phyloP scores from a whole-genome alignment of 2,329 filamentous ascomycete species.

The Xylaria sp. region DNA sequence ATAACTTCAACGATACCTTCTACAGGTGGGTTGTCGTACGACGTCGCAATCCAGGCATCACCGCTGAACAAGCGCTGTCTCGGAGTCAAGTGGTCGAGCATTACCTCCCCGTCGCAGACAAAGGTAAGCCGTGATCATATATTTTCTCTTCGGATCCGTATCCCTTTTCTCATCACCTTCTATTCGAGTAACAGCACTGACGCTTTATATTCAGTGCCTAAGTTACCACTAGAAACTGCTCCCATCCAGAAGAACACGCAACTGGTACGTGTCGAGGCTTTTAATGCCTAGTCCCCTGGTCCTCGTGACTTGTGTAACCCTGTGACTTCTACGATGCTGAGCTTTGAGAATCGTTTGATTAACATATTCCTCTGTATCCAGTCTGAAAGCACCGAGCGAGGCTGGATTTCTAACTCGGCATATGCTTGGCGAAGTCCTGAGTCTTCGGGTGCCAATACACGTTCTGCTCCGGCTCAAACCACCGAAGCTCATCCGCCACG shows the following conservation, averaged over 20 bases:
- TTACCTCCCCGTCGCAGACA: not conserved
- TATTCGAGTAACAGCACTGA: not conserved
- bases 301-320: not conserved
- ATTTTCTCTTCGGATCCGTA: not conserved
- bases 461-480: not conserved
- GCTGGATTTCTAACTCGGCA: slow-evolving; percentile 17
- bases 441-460: not conserved
- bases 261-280: not conserved
- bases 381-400: slow-evolving; percentile 29
- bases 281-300: not conserved
- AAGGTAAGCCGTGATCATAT: slow-evolving; percentile 12
- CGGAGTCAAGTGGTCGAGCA: not conserved
- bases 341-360: not conserved
- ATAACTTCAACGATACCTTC: slow-evolving; percentile 42
- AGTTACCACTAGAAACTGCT: not conserved
- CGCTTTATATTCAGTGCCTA: not conserved
- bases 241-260: not conserved
- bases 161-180: not conserved
- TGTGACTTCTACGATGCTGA: not conserved
- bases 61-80: not conserved
- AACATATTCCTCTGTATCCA: not conserved
- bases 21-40: slow-evolving; percentile 41
- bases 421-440: slow-evolving; percentile 9
- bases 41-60: not conserved
- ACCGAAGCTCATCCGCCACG: not conserved